These are phyloP conservation scores for Solanum pimpinellifolium DNA, from an alignment of 257 asterid genomes.

Conservation along the genomic window DNA sequence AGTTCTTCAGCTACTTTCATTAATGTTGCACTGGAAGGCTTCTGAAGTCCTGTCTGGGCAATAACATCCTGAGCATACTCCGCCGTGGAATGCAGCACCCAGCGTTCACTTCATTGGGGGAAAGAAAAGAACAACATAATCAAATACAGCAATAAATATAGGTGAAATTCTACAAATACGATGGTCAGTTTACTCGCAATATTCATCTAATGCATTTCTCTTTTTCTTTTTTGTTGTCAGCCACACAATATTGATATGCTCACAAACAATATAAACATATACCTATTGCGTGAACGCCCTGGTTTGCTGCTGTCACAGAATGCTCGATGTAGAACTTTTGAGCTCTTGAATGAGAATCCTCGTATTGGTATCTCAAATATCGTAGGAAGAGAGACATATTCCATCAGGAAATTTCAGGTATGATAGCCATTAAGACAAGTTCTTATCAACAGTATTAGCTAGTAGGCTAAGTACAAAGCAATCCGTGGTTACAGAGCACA, in stretches of 20 bases:
- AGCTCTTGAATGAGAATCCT: slow-evolving; percentile 64
- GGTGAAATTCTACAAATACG: not conserved
- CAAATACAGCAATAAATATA: not conserved
- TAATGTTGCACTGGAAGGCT: slow-evolving; percentile 45
- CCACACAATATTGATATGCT: not conserved
- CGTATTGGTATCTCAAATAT: slow-evolving; percentile 53
- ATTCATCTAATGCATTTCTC: not conserved
- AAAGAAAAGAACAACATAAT: not conserved
- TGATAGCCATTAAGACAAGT: not conserved
- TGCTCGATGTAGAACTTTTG: slow-evolving; percentile 64
- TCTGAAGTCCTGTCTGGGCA: slow-evolving; percentile 61
- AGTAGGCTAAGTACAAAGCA: not conserved
- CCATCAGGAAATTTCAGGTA: not conserved
- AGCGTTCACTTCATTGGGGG: slow-evolving; percentile 42
- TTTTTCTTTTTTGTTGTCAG: not conserved
- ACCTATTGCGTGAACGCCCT: slow-evolving; percentile 58
- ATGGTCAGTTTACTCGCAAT: not conserved
- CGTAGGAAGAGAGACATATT: not conserved
- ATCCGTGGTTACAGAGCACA: not conserved
- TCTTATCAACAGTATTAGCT: not conserved
- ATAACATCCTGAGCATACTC: slow-evolving; percentile 59
- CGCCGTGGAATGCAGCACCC: slow-evolving; percentile 88
- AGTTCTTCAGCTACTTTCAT: slow-evolving; percentile 64
- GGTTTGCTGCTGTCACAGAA: slow-evolving; percentile 85
- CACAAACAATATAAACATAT: not conserved